These are phyloP conservation scores for Galerina marginata DNA, from an alignment of 768 basidiomycete species.

Conservation along the genomic window DNA sequence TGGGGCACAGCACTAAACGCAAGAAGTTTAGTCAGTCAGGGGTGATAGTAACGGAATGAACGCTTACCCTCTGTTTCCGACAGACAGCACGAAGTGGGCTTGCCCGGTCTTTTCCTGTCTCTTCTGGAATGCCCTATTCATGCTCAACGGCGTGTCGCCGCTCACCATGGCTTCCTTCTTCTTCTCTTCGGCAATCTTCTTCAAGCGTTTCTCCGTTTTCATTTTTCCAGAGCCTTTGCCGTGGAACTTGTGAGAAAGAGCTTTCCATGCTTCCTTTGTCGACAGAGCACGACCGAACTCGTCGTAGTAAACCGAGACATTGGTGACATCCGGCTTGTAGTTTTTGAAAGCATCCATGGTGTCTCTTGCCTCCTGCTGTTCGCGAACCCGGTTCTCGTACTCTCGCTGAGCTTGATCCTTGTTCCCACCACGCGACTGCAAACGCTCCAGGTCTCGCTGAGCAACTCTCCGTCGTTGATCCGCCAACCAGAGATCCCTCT, in stretches of 20 bases:
- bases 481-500: constrained; percentile 90
- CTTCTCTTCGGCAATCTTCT: constrained; percentile 97
- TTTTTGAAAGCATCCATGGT: constrained; percentile 83
- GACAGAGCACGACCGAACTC: constrained; percentile 90
- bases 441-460: constrained; percentile 79
- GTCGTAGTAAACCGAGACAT: constrained; percentile 83
- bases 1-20: constrained; percentile 81
- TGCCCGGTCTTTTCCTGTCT: constrained; percentile 94
- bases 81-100: constrained; percentile 94
- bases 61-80: constrained; percentile 88
- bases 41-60: not conserved
- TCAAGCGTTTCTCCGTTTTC: constrained; percentile 96
- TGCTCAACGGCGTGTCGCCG: constrained; percentile 94
- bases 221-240: constrained; percentile 96
- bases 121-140: constrained; percentile 92
- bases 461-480: constrained; percentile 78
- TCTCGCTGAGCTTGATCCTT: constrained; percentile 95
- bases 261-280: constrained; percentile 98
- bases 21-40: constrained; percentile 15
- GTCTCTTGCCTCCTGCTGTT: constrained; percentile 88
- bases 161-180: constrained; percentile 94
- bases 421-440: constrained; percentile 77
- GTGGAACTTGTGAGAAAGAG: constrained; percentile 96
- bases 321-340: constrained; percentile 97
- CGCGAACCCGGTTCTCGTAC: constrained; percentile 90